Evolutionary conservation across 2,329 filamentous ascomycete genomes (phyloP).

Genomic region (Sporothrix sp.): DNA sequence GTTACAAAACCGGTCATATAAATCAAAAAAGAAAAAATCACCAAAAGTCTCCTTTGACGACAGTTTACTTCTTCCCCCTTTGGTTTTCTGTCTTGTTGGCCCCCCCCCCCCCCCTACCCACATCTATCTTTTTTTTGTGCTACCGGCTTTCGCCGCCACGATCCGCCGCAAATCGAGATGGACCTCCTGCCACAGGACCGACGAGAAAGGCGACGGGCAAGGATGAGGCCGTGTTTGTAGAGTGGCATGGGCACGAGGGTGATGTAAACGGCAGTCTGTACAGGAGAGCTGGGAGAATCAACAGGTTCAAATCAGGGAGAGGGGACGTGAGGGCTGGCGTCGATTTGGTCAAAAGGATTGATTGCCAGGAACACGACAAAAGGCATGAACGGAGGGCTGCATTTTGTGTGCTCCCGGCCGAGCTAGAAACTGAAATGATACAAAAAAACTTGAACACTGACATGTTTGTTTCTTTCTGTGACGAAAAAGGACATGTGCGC

Average conservation of each 20-base stretch:
- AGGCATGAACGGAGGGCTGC: background rate
- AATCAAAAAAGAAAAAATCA: conserved; percentile 9
- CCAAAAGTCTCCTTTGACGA: conserved; percentile 6
- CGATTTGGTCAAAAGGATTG: conserved; percentile 1
- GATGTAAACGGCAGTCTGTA: no score
- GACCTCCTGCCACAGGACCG: background rate
- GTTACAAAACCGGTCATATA: conserved; percentile 15
- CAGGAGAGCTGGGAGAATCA: no score
- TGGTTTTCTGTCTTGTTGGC: background rate
- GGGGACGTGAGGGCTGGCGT: background rate
- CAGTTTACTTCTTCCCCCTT: background rate
- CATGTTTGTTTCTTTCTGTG: background rate
- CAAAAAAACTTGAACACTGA: conserved; percentile 13
- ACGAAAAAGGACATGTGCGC: no score
- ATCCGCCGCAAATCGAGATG: no score
- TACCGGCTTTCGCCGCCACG: no score
- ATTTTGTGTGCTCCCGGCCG: background rate
- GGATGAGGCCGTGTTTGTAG: no score
- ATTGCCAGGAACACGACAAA: background rate
- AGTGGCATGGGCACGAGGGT: no score
- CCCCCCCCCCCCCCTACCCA: background rate
- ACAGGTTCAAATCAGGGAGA: background rate
- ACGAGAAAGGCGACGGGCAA: background rate
- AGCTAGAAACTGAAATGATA: conserved; percentile 8
- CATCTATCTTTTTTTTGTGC: background rate